Percentiles rank a stretch among this genome's conserved stretches.
These are phyloP conservation scores for Boletellus emodensis DNA, from an alignment of 768 basidiomycete species.

Conservation along the genomic window DNA sequence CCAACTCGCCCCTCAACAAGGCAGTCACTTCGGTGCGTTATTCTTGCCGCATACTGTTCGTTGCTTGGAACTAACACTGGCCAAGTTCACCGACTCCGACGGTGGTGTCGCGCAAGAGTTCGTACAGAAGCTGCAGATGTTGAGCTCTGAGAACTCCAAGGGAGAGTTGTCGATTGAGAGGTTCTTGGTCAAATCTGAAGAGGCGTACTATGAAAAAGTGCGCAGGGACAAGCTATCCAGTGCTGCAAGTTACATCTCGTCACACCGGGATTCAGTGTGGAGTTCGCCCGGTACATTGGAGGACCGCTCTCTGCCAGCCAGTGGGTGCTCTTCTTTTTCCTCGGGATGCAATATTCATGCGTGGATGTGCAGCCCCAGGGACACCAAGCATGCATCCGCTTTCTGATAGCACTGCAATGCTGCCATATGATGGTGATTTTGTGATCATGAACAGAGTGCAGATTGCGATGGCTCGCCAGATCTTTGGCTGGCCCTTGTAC, in stretches of 20 bases:
- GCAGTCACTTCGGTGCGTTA: constrained; percentile 75
- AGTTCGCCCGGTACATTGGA: constrained; percentile 56
- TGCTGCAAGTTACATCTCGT: constrained; percentile 75
- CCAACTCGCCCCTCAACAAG: constrained; percentile 88
- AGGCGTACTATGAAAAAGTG: constrained; percentile 88
- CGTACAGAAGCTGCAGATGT: constrained; percentile 73
- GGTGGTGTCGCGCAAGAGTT: constrained; percentile 90
- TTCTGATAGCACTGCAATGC: constrained; percentile 41
- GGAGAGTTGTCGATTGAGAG: constrained; percentile 90
- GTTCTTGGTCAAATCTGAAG: constrained; percentile 86
- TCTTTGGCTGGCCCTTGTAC: constrained; percentile 88
- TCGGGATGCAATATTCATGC: constrained; percentile 10
- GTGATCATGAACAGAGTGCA: constrained; percentile 82
- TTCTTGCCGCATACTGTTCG: background rate
- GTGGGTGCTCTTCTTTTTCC: constrained; percentile 41
- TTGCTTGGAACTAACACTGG: background rate
- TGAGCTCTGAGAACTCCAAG: constrained; percentile 86
- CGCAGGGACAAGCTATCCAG: constrained; percentile 83
- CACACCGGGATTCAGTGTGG: constrained; percentile 78
- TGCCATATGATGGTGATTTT: constrained; percentile 52
- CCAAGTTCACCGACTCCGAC: constrained; percentile 87
- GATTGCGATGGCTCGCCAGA: constrained; percentile 74
- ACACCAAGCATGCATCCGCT: constrained; percentile 54
- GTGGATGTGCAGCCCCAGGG: constrained; percentile 25
- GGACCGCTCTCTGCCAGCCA: constrained; percentile 69